Evolutionary conservation across 805 yeast species (phyloP), one percentile per base, ranked within the genome.

Genomic region (Wickerhamiella occidentalis): DNA sequence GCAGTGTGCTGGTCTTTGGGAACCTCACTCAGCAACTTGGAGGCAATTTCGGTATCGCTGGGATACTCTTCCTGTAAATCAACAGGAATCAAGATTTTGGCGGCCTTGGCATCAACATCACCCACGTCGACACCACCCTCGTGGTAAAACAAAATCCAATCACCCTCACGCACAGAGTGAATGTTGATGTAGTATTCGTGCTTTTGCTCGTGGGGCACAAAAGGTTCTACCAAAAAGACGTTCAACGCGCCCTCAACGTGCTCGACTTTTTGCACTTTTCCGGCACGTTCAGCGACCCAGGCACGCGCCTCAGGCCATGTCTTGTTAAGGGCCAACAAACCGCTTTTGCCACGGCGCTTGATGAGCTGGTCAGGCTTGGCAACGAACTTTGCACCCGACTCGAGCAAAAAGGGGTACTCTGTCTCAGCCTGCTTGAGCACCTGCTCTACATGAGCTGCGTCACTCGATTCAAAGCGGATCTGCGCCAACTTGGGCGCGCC

Each of bases 91-190:
- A 68, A 56, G 37, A 69, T 53, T 63, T 66, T 66, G 25, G 69
- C 57, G 35, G 74, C 74, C 64, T 69, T 69, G 52, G 74, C 63
- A 52, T 69, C 74, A 33, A 69, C 74, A 48, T 69, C 74, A 26
- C 74, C 74, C 25, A 69, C 74, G 49, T 69, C 74, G 38, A 69
- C 74, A 55, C 74, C 74, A 40, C 74, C 74, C 60, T 70, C 74
- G 59, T 69, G 72, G 63, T 69, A 69, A 59, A 69, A 69, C 53
- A 70, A 64, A 48, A 69, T 69, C 69, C 69, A 65, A 64, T 69
- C 74, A 18, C 74, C 74, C 55, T 69, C 74, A 44, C 74, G 64
- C 45, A 68, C 69, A 11, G 74, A 70, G 67, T 70, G 68, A 59
- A 69, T 69, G 63, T 70, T 70, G 62, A 69, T 70, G 60, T 69